Evolutionary conservation across 495 filamentous ascomycete species (phyloP).

Genomic region (Aspergillus conjunctus): DNA sequence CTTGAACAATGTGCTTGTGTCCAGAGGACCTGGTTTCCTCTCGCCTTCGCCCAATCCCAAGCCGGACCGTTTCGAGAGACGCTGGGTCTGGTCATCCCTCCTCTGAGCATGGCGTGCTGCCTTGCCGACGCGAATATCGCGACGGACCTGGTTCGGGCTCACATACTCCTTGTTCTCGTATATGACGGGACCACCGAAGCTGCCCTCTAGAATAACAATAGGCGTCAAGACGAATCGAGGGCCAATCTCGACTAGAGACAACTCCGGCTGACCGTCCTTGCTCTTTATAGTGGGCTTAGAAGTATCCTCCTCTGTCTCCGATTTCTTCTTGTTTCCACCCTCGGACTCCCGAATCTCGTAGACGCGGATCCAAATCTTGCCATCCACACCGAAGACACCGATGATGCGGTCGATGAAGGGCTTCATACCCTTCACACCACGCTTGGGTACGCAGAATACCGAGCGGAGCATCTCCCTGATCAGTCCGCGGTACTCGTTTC

Average conservation of each 20-base stretch:
- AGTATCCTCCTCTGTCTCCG: slow-evolving; percentile 34
- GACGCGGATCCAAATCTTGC: slow-evolving; percentile 94
- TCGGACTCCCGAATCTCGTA: slow-evolving; percentile 92
- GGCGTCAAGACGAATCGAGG: slow-evolving; percentile 94
- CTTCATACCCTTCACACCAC: slow-evolving; percentile 79
- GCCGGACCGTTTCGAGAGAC: slow-evolving; percentile 70
- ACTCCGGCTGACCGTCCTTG: slow-evolving; percentile 59
- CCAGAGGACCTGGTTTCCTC: slow-evolving; percentile 68
- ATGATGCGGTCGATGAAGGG: slow-evolving; percentile 96
- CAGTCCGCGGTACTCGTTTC: slow-evolving; percentile 47
- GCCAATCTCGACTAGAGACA: slow-evolving; percentile 90
- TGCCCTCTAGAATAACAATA: slow-evolving; percentile 92
- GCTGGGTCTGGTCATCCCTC: slow-evolving; percentile 71
- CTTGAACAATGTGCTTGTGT: slow-evolving; percentile 79
- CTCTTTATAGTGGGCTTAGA: slow-evolving; percentile 38
- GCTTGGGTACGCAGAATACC: slow-evolving; percentile 89
- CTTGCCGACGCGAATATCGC: slow-evolving; percentile 73
- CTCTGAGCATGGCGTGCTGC: slow-evolving; percentile 73
- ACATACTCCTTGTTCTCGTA: slow-evolving; percentile 99
- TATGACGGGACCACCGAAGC: slow-evolving; percentile 94
- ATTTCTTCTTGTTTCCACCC: slow-evolving; percentile 40
- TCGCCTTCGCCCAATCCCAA: slow-evolving; percentile 73
- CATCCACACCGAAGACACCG: slow-evolving; percentile 87
- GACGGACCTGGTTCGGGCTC: slow-evolving; percentile 88
- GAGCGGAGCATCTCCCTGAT: slow-evolving; percentile 78